These are phyloP conservation scores for Omphalea diandra DNA, from an alignment of 441 rosid genomes.

Conservation along the genomic window DNA sequence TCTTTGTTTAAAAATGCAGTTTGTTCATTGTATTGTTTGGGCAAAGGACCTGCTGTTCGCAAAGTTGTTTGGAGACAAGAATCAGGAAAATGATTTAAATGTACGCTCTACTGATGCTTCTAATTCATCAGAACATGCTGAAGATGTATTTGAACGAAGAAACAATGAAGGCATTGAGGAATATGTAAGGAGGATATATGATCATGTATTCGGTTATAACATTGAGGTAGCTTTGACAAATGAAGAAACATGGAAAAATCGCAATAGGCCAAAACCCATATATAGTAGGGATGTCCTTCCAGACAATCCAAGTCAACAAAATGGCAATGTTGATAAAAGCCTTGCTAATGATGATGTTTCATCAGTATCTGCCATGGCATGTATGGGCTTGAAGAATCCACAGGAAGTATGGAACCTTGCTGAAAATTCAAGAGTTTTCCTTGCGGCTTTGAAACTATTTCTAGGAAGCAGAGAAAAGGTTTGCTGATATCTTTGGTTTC, in stretches of 20 bases:
- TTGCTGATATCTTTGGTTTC: constrained; percentile 16
- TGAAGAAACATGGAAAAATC: constrained; percentile 94
- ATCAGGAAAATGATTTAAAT: constrained; percentile 92
- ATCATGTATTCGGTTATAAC: constrained; percentile 96
- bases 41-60: constrained; percentile 97
- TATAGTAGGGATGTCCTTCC: constrained; percentile 64
- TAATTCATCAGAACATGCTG: constrained; percentile 56
- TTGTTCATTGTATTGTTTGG: constrained; percentile 99
- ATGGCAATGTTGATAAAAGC: constrained; percentile 55
- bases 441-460: constrained; percentile 73
- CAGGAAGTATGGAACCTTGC: constrained; percentile 88
- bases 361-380: constrained; percentile 80
- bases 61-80: constrained; percentile 92
- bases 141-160: constrained; percentile 66
- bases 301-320: constrained; percentile 46
- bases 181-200: constrained; percentile 91
- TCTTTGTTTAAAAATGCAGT: constrained; percentile 47
- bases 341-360: constrained; percentile 37
- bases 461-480: constrained; percentile 76
- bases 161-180: constrained; percentile 71
- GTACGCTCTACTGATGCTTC: constrained; percentile 73
- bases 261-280: constrained; percentile 72
- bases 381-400: constrained; percentile 91
- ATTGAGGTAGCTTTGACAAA: constrained; percentile 85
- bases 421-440: constrained; percentile 77